These are phyloP conservation scores for Rhizopogon hawkerae DNA, from an alignment of 1,284 basidiomycete species.

Conservation along the genomic window DNA sequence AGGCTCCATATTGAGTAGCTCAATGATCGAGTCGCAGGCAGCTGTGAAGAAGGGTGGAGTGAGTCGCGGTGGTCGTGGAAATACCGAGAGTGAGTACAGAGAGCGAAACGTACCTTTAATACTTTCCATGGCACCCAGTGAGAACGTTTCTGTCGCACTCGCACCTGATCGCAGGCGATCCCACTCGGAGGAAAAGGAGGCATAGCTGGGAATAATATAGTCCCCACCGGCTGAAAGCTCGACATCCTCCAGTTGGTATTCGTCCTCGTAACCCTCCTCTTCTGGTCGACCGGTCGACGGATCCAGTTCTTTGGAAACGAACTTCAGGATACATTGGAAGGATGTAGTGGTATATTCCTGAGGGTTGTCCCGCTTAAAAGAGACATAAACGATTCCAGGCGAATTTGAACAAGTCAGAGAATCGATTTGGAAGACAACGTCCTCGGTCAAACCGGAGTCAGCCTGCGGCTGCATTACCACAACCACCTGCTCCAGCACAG, in stretches of 20 bases:
- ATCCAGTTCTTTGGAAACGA: conserved; percentile 96
- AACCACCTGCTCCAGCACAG: conserved; percentile 92
- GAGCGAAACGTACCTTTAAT: conserved; percentile 66
- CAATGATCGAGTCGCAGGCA: conserved; percentile 88
- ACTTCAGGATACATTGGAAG: conserved; percentile 93
- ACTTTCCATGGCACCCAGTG: conserved; percentile 86
- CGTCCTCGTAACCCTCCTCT: conserved; percentile 97
- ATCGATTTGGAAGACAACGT: conserved; percentile 88
- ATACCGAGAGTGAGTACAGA: conserved; percentile 5
- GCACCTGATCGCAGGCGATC: conserved; percentile 76
- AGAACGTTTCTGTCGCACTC: conserved; percentile 87
- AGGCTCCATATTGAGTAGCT: conserved; percentile 95
- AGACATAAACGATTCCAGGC: conserved; percentile 84
- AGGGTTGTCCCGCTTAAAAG: conserved; percentile 79
- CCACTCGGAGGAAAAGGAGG: conserved; percentile 91
- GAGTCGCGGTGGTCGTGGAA: conserved; percentile 12
- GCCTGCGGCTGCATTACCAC: conserved; percentile 81
- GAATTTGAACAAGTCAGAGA: conserved; percentile 64
- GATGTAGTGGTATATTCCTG: conserved; percentile 75
- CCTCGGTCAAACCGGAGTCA: conserved; percentile 77
- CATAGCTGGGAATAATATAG: conserved; percentile 91
- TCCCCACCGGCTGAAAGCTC: conserved; percentile 87
- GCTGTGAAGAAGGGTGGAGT: conserved; percentile 37
- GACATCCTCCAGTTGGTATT: conserved; percentile 95
- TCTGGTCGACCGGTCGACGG: conserved; percentile 95